phyloP scores from a whole-genome alignment of 495 filamentous ascomycete species.

The Penicillium longicatenatum region DNA sequence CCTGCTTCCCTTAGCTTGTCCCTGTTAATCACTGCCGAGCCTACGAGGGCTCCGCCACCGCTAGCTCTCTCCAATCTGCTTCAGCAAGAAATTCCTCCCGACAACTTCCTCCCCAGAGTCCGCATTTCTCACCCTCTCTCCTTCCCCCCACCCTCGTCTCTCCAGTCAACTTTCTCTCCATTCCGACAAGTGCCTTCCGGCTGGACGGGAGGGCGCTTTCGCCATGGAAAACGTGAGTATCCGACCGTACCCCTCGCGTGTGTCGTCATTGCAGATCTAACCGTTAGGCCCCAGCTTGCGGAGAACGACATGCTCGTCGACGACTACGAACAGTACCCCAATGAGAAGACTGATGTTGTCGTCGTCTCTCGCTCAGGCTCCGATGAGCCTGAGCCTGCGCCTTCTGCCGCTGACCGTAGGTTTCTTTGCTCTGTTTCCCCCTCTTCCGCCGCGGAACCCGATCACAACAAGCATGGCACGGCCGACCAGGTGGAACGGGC shows the following conservation, averaged over 20 bases:
- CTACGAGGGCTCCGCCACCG: slow-evolving; percentile 33
- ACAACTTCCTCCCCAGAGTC: slow-evolving; percentile 16
- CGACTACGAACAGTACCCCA: slow-evolving; percentile 67
- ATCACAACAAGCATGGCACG: slow-evolving; percentile 2
- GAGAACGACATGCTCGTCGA: slow-evolving; percentile 71
- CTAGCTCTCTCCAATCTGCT: slow-evolving; percentile 31
- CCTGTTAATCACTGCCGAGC: slow-evolving; percentile 19
- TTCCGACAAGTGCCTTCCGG: slow-evolving; percentile 29
- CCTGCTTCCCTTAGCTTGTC: neutral
- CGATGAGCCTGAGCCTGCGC: slow-evolving; percentile 52
- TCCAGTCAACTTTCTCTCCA: slow-evolving; percentile 6
- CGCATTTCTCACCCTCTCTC: slow-evolving; percentile 3
- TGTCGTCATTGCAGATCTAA: slow-evolving; percentile 35
- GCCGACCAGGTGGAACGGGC: neutral
- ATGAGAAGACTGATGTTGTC: slow-evolving; percentile 81
- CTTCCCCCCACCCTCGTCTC: slow-evolving; percentile 15
- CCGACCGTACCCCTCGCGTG: slow-evolving; percentile 27
- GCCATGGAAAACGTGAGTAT: slow-evolving; percentile 53
- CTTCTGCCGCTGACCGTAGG: slow-evolving; percentile 74
- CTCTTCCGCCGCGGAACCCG: slow-evolving; percentile 5
- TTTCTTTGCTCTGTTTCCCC: slow-evolving; percentile 21
- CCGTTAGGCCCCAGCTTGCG: slow-evolving; percentile 35
- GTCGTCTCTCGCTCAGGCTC: slow-evolving; percentile 75
- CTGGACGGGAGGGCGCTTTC: slow-evolving; percentile 34
- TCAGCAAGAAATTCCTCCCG: slow-evolving; percentile 34